Percentiles rank a stretch among this genome's conserved stretches.
Evolutionary conservation across 257 asterid genomes (phyloP).

Genomic region (Anisodus acutangulus): DNA sequence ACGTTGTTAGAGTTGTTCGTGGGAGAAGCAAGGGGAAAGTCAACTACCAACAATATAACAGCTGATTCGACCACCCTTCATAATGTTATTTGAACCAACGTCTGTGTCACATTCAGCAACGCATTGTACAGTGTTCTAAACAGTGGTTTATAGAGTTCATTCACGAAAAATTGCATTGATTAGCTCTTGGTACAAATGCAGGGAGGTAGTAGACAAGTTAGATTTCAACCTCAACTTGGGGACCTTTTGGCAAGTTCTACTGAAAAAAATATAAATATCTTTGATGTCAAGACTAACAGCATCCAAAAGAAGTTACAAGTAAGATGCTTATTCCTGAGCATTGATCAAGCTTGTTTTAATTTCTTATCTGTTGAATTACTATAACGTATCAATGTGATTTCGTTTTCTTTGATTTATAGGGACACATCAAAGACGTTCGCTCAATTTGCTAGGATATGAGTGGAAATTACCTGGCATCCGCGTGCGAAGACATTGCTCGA

Average conservation of each 20-base stretch:
- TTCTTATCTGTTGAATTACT: background rate
- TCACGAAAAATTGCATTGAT: background rate
- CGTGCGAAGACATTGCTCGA: slow-evolving; percentile 49
- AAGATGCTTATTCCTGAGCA: background rate
- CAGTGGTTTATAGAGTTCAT: background rate
- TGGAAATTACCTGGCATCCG: background rate
- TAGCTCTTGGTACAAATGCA: slow-evolving; percentile 32
- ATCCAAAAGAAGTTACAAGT: slow-evolving; percentile 42
- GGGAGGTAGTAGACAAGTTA: slow-evolving; percentile 51
- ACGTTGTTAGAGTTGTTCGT: no score
- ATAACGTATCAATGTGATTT: background rate
- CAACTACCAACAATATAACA: no score
- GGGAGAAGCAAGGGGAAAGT: no score
- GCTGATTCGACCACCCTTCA: no score
- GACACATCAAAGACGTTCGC: slow-evolving; percentile 45
- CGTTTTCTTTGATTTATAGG: slow-evolving; percentile 35
- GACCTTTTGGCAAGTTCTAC: slow-evolving; percentile 45
- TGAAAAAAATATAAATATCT: slow-evolving; percentile 45
- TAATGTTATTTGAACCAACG: no score
- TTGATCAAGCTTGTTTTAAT: background rate
- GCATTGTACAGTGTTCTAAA: background rate
- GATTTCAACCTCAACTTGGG: slow-evolving; percentile 51
- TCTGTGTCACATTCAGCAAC: no score
- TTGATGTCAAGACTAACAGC: slow-evolving; percentile 46
- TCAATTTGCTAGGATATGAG: slow-evolving; percentile 38